phyloP scores from a whole-genome alignment of 2,329 filamentous ascomycete genomes.

The Furcasterigmium furcatum region DNA sequence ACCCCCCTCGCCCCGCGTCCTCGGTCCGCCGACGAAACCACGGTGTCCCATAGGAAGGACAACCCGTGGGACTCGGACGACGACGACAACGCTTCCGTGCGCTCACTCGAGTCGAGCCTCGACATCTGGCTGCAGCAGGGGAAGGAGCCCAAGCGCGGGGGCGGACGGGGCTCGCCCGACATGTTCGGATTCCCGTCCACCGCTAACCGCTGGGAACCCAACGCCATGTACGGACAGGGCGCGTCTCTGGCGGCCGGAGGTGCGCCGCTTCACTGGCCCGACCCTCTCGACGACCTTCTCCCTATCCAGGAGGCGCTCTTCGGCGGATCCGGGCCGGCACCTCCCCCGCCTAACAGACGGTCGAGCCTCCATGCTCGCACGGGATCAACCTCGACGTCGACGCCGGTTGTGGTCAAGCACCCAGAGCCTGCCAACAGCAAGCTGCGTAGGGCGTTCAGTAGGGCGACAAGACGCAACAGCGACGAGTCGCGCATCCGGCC shows the following conservation, averaged over 20 bases:
- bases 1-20: conserved; percentile 34
- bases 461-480: conserved; percentile 21
- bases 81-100: conserved; percentile 34
- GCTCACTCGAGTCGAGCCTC: conserved; percentile 44
- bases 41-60: conserved; percentile 32
- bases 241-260: conserved; percentile 24
- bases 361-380: conserved; percentile 51
- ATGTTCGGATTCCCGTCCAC: conserved; percentile 49
- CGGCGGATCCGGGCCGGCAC: conserved; percentile 27
- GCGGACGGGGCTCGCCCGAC: conserved; percentile 41
- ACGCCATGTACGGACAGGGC: conserved; percentile 41
- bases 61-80: conserved; percentile 43
- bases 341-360: conserved; percentile 46
- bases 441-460: conserved; percentile 19
- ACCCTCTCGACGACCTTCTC: conserved; percentile 44
- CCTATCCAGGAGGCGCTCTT: conserved; percentile 35
- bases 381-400: conserved; percentile 23
- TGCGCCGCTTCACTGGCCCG: conserved; percentile 26
- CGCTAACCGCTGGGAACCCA: conserved; percentile 41
- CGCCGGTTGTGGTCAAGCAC: conserved; percentile 14
- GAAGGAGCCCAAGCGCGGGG: conserved; percentile 44
- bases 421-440: conserved; percentile 12
- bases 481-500: conserved; percentile 23
- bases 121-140: conserved; percentile 51
- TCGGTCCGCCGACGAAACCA: conserved; percentile 44